Evolutionary conservation across 192 early-diverging fungal species (phyloP), one percentile per base, ranked within the genome.

Genomic region (Backusella sp.): DNA sequence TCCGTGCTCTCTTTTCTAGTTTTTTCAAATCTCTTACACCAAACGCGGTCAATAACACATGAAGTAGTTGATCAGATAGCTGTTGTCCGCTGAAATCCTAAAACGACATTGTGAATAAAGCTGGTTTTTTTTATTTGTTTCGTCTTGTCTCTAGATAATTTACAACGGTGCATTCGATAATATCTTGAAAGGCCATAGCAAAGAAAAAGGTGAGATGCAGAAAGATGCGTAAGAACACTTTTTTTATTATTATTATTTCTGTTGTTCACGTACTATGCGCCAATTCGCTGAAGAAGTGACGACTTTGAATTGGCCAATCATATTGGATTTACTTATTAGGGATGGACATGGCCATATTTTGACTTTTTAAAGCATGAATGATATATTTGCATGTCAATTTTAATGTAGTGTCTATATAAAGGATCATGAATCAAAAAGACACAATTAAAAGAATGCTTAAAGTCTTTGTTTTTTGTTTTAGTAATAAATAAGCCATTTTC

Each of bases 21-120:
- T 41, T 6, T 41, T 32, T 32, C 3, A 32, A 32, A 32, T 32
- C 1, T 21, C 52, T 73, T 73, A 73, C 72, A 30, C 49, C 49
- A 39, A 23, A 73, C 36, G 52, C 72, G 36, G 37, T 73, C 19
- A 73, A 53, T 41, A 53, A 21, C 5, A 12, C 34, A 65, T 73
- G 53, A 23, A 56, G 56, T 6, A 73, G 26, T 0, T 30, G 46
- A 3, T 73, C 72, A 26, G 72, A 53, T 28, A 41, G 6, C 6
- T 37, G 35, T 42, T 73, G 72, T 62, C 72, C 72, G 35, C 59
- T 37, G 65, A 73, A 73, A 36, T 73, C 72, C 72, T 73, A 59
- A 7, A 49, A 49, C 19, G 46, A 49, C 19, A 49, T 49, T 19
- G 17, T 49, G 19, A 49, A 49, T 49, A 49, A n/a, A 36, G 26